Evolutionary conservation across 2,329 filamentous ascomycete species (phyloP), one percentile per base, ranked within the genome.

Genomic region (Aspergillus ochraceoroseus): DNA sequence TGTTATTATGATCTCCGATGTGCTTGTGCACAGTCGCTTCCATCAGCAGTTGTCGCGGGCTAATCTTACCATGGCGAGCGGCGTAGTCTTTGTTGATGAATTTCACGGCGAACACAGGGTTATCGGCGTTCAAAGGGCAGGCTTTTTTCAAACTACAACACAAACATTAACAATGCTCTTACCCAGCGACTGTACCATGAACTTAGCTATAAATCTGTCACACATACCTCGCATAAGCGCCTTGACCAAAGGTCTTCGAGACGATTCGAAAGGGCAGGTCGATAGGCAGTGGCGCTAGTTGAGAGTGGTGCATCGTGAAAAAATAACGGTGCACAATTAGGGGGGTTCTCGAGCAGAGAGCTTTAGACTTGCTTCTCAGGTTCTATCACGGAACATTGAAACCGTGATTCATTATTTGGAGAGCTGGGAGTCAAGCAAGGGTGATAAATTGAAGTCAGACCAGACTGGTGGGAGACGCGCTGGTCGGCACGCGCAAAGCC

Each of bases 31-130:
- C 75, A 2, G 85, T 85, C 27, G 94, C 85, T 68, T 98, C 92
- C 77, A 94, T 87, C 55, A 82, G 79, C 49, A 98, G 80, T 67
- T 98, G 92, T 61, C 94, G 90, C 22, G 83, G 76, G 19, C 85
- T 87, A 53, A 98, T 82, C 46, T 87, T 85, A 61, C 92, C 92
- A 74, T 90, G 81, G 55, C 84, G 85, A 55, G 87, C 78, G 43
- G 92, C 94, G 66, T 95, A 94, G 51, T 85, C 84, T 70, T 98
- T 98, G 71, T 98, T 90, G 62, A 98, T 95, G 68, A 98, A 87
- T 66, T 98, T 98, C 66, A 98, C 87, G 9, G 94, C 92, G 63
- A 98, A 96, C 43, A 98, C 72, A 19, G 90, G 90, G 17, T 71
- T 76, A 17, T 77, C 69, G 1, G 75, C 66, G 50, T 84, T 75